A percentile compares a stretch with the other conserved stretches of the same genome.
These are phyloP conservation scores for Fusarium pininemorale DNA, from an alignment of 2,329 filamentous ascomycete species.

Conservation along the genomic window DNA sequence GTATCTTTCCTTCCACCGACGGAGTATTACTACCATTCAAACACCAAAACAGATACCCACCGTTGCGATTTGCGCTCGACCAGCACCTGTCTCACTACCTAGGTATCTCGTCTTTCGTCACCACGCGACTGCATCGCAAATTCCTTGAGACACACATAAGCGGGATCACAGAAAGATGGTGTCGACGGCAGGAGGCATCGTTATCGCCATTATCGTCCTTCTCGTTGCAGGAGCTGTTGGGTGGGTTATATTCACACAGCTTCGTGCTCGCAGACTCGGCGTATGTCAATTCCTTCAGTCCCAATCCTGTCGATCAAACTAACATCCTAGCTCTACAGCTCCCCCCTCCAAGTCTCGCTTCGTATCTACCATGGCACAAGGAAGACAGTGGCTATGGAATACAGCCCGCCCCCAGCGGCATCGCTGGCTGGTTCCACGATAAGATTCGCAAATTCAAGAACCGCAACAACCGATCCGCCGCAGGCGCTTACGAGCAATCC, in stretches of 20 bases:
- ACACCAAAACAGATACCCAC: not conserved
- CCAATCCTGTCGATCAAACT: not conserved
- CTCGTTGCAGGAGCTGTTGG: slow-evolving; percentile 64
- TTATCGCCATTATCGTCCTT: slow-evolving; percentile 76
- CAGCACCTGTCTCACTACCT: not conserved
- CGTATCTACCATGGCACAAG: slow-evolving; percentile 76
- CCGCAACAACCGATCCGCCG: slow-evolving; percentile 70
- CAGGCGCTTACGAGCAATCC: slow-evolving; percentile 77
- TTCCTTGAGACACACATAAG: not conserved
- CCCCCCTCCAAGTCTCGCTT: slow-evolving; percentile 72
- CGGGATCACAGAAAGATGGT: slow-evolving; percentile 55
- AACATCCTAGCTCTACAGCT: slow-evolving; percentile 57
- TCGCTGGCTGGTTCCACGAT: slow-evolving; percentile 78
- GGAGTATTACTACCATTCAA: not conserved
- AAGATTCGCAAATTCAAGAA: slow-evolving; percentile 71
- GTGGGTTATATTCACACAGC: slow-evolving; percentile 77
- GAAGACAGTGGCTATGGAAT: slow-evolving; percentile 59
- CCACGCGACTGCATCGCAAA: slow-evolving; percentile 22
- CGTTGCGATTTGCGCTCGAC: slow-evolving; percentile 1
- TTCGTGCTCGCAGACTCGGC: slow-evolving; percentile 77
- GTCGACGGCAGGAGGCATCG: slow-evolving; percentile 71
- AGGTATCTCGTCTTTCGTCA: not conserved
- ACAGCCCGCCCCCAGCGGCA: slow-evolving; percentile 66
- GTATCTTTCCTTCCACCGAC: not conserved
- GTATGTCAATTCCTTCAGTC: slow-evolving; percentile 52